Base-by-base conservation (phyloP, 1,284 basidiomycete genomes). In the Naganishia liquefaciens region DNA sequence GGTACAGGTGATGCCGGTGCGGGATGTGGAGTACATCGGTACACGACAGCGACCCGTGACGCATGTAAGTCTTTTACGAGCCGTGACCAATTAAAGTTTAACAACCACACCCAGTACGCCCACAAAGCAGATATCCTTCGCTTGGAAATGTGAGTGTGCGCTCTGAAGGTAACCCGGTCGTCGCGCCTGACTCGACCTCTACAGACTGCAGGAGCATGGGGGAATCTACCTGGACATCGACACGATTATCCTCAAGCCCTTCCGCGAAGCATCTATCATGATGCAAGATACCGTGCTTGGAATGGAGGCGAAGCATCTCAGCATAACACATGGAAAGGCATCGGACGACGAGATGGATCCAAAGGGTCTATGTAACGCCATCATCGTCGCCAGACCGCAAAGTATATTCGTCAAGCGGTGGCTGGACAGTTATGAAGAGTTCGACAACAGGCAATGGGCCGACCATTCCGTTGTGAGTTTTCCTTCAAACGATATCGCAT, bases 191-290 rank as follows among this genome's bases (percentile, higher is more conserved):
- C 37, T 53, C 44, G 49, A 30, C 40, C 6, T 53, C 27, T 2
- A 33, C 61, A 75, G 73, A 40, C 67, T 79, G 27, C 71, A 73
- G 42, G 69, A 75, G 43, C 76, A 75, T 65, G 80, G 80, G 13
- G 80, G 80, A 2, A 77, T 80, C 21, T 80, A 81, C 63, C 72
- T 80, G 28, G 80, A 81, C 62, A 76, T 78, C 47, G 80, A 81
- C 63, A 72, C 71, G 2, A 71, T 70, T 63, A 67, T 74, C 43
- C 57, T 70, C 11, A 65, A 68, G 17, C 57, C 71, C 3, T 75
- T 75, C 62, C 67, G 68, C 17, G 21, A 68, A 17, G 42, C 64
- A 28, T 67, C 70, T 11, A 68, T 77, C 17, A 62, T 74, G 21
- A 68, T 66, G 25, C 73, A 76, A 63, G 74, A 76, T 37, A 74